Evolutionary conservation across 768 basidiomycete genomes (phyloP), one percentile per base, ranked within the genome.

Genomic region (Dacryopinax spathularia): DNA sequence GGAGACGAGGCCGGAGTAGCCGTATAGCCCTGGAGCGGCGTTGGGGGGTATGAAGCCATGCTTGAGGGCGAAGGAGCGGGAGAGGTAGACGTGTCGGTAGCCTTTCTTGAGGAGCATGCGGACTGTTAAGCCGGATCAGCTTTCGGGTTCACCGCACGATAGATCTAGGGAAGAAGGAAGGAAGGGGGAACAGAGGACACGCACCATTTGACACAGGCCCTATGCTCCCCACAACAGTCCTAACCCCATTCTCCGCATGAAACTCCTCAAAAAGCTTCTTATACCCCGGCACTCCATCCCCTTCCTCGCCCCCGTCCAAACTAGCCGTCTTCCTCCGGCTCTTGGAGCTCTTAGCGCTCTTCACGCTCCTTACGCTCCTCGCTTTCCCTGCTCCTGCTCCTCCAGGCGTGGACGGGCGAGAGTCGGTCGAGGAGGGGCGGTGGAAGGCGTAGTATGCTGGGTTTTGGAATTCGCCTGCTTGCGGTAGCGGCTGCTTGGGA

Each of bases 101-200:
- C 96, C 94, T 18, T 83, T 81, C 74, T 91, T 95, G 65, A 99
- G 79, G 36, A 97, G 81, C 94, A 97, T 99, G 20, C 89, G 84
- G 0, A 94, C 91, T 91, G 69, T 0, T 22, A 18, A 43, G 22
- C 56, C 61, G 13, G 63, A 34, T 48, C 25, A 29, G 25, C 25
- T 22, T 62, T 61, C 61, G 63, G 63, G 61, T 63, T 9, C 33
- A 33, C 61, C 20, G 20, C 18, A 13, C 29, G 15, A 63, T 6
- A 20, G 62, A 7, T 41, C 22, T 59, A 29, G 18, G 60, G 34
- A n/a, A 62, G 12, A 33, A 33, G 31, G 27, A 62, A 29, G 48
- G 13, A 44, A 12, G 34, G 18, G 22, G 39, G 62, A 62, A 33
- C 60, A 31, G 44, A 60, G 43, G 29, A 31, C 29, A 72, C 82